A percentile compares a stretch with the other conserved stretches of the same genome.
These are phyloP conservation scores for Capsella rubella DNA, from an alignment of 441 rosid genomes.

Conservation along the genomic window DNA sequence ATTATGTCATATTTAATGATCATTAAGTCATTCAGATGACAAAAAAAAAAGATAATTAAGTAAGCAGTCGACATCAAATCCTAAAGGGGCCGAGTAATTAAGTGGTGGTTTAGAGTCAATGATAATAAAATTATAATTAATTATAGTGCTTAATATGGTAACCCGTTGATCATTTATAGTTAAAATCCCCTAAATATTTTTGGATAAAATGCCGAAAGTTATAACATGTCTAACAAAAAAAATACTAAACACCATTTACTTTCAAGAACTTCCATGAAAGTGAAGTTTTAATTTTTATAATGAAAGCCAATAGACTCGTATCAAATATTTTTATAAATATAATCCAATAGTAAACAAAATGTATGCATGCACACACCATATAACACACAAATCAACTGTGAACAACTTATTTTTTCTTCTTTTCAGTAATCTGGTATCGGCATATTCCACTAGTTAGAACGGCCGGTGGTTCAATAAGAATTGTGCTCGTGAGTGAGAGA, in stretches of 20 bases:
- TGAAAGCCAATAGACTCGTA: neutral
- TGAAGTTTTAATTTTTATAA: neutral
- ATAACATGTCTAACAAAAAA: too few relatives aligned
- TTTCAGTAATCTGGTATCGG: neutral
- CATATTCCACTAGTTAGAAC: neutral
- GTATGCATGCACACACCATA: neutral
- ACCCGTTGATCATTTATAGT: slow-evolving; percentile 31
- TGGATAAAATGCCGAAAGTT: slow-evolving; percentile 33
- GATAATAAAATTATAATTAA: slow-evolving; percentile 15
- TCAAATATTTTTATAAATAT: neutral
- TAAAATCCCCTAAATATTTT: slow-evolving; percentile 23
- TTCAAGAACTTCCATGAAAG: slow-evolving; percentile 5
- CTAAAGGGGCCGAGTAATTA: slow-evolving; percentile 10
- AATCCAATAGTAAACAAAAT: neutral
- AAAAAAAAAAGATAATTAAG: neutral
- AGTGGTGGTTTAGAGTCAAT: slow-evolving; percentile 38
- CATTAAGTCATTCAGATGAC: neutral
- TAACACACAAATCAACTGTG: neutral
- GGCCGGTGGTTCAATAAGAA: neutral
- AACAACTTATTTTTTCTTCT: neutral
- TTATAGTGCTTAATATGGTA: slow-evolving; percentile 36
- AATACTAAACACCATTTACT: too few relatives aligned
- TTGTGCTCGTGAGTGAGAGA: neutral
- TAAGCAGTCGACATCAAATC: slow-evolving; percentile 34
- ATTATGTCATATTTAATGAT: slow-evolving; percentile 36